A percentile compares a stretch with the other conserved stretches of the same genome.
phyloP scores from a whole-genome alignment of 208 protist genomes.

The Leishmania major region DNA sequence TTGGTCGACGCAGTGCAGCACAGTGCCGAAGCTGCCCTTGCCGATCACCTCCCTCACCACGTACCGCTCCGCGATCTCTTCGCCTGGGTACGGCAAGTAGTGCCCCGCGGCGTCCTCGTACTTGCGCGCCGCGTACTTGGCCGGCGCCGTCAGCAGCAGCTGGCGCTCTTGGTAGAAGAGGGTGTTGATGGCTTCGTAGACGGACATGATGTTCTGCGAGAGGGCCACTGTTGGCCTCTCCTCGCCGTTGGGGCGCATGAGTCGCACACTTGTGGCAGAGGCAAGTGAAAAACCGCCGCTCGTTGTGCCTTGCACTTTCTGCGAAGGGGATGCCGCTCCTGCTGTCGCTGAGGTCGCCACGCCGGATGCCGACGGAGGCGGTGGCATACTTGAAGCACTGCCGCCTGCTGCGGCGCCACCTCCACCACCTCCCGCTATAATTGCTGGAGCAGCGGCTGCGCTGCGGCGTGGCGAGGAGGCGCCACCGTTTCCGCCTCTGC shows the following conservation, averaged over 20 bases:
- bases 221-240: conserved; percentile 54
- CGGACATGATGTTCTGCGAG: conserved; percentile 41
- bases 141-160: conserved; percentile 31
- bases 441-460: not conserved
- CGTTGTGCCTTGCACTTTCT: not conserved
- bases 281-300: not conserved
- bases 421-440: not conserved
- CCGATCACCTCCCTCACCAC: conserved; percentile 84
- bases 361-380: not conserved
- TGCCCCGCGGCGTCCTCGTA: conserved; percentile 86
- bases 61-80: conserved; percentile 81
- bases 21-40: conserved; percentile 89
- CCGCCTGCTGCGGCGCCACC: not conserved
- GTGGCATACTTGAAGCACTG: conserved; percentile 5
- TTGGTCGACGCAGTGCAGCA: conserved; percentile 79
- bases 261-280: not conserved
- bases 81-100: conserved; percentile 74
- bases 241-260: conserved; percentile 10
- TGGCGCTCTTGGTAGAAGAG: conserved; percentile 63
- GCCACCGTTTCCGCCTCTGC: not conserved
- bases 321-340: not conserved
- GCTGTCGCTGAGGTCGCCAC: not conserved
- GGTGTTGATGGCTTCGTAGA: conserved; percentile 82
- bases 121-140: conserved; percentile 29
- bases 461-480: conserved; percentile 2